A percentile compares a stretch with the other conserved stretches of the same genome.
Evolutionary conservation across 2,329 filamentous ascomycete species (phyloP).

Genomic region (Aspergillus glaucus): DNA sequence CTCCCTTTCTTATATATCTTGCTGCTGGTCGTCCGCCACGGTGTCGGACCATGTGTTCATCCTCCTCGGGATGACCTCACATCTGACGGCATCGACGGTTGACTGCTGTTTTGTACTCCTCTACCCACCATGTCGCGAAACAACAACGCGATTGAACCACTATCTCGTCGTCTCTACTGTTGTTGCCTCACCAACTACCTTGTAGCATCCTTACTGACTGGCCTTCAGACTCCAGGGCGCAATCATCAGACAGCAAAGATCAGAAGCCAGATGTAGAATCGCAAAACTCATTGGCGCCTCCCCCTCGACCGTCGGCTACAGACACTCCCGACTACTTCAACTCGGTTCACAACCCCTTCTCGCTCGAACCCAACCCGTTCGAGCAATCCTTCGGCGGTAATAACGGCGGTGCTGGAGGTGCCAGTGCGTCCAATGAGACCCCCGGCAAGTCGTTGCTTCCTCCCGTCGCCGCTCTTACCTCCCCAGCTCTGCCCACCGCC

Average conservation of each 20-base stretch:
- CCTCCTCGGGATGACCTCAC: slow-evolving; percentile 33
- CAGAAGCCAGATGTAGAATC: slow-evolving; percentile 47
- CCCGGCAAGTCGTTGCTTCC: slow-evolving; percentile 78
- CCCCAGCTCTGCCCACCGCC: slow-evolving; percentile 73
- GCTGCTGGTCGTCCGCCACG: slow-evolving; percentile 24
- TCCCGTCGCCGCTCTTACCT: slow-evolving; percentile 83
- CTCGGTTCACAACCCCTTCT: slow-evolving; percentile 49
- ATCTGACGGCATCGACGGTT: slow-evolving; percentile 29
- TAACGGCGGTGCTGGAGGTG: slow-evolving; percentile 2
- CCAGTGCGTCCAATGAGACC: slow-evolving; percentile 57
- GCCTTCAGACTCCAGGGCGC: slow-evolving; percentile 26
- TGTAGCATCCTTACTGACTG: slow-evolving; percentile 13
- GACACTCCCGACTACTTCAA: slow-evolving; percentile 66
- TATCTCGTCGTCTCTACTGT: background rate
- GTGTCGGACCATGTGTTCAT: slow-evolving; percentile 16
- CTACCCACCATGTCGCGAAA: slow-evolving; percentile 2
- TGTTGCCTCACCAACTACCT: slow-evolving; percentile 3
- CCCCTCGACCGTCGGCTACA: slow-evolving; percentile 53
- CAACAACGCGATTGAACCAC: slow-evolving; percentile 11
- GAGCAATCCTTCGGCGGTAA: slow-evolving; percentile 77
- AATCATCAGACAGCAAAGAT: slow-evolving; percentile 30
- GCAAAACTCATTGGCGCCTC: slow-evolving; percentile 62
- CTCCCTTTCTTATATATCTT: slow-evolving; percentile 9
- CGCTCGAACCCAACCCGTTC: slow-evolving; percentile 85
- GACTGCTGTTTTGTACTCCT: slow-evolving; percentile 16